These are phyloP conservation scores for Avicennia marina DNA, from an alignment of 257 asterid species.

Conservation along the genomic window DNA sequence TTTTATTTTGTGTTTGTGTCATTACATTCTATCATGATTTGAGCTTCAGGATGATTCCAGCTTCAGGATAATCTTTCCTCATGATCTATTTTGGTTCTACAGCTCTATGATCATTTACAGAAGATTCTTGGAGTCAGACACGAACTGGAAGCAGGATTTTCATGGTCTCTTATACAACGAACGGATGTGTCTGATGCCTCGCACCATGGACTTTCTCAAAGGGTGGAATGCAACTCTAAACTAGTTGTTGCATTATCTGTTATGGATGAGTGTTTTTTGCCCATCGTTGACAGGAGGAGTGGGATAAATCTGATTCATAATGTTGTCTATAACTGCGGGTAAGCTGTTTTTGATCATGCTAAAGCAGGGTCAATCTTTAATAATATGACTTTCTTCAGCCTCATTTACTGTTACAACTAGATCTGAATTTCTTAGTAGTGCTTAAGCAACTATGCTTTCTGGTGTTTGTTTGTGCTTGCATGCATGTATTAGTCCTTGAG, in stretches of 20 bases:
- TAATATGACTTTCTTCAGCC: slow-evolving; percentile 12
- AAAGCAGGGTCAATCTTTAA: background rate
- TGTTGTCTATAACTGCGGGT: slow-evolving; percentile 89
- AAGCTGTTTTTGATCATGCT: slow-evolving; percentile 24
- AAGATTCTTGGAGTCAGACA: slow-evolving; percentile 83
- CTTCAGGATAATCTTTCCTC: slow-evolving; percentile 8
- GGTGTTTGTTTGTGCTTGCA: background rate
- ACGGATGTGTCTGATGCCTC: slow-evolving; percentile 57
- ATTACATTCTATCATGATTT: too few species aligned
- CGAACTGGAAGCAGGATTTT: slow-evolving; percentile 79
- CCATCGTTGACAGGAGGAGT: slow-evolving; percentile 83
- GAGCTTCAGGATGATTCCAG: too few species aligned
- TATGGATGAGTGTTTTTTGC: slow-evolving; percentile 95
- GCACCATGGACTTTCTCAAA: slow-evolving; percentile 52
- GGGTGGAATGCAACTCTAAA: slow-evolving; percentile 95
- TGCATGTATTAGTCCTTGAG: background rate
- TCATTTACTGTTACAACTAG: slow-evolving; percentile 1
- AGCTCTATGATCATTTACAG: slow-evolving; percentile 75
- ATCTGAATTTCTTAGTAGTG: slow-evolving; percentile 7
- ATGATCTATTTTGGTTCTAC: slow-evolving; percentile 27
- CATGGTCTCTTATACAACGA: slow-evolving; percentile 93
- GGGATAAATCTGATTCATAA: slow-evolving; percentile 77
- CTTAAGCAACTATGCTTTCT: too few species aligned
- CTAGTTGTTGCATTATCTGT: slow-evolving; percentile 83
- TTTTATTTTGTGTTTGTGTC: background rate